A percentile compares a stretch with the other conserved stretches of the same genome.
phyloP scores from a whole-genome alignment of 2,329 filamentous ascomycete species.

The Cladosporium velox region DNA sequence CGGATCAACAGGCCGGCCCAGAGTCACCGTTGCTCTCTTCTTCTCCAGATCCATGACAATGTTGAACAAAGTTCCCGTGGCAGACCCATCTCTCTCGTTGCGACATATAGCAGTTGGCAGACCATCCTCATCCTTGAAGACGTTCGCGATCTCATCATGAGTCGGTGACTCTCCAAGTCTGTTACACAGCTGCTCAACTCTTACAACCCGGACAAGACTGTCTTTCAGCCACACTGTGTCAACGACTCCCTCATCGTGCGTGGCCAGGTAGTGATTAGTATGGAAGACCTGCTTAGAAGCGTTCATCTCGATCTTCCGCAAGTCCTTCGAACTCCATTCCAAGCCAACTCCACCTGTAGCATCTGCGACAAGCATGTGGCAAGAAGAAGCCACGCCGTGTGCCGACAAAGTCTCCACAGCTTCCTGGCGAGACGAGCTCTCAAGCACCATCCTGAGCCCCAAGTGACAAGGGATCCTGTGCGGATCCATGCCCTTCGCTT shows the following conservation, averaged over 20 bases:
- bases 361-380: conserved; percentile 59
- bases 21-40: conserved; percentile 33
- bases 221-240: conserved; percentile 49
- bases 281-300: conserved; percentile 42
- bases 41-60: conserved; percentile 42
- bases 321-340: conserved; percentile 48
- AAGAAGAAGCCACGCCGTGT: conserved; percentile 54
- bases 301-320: conserved; percentile 39
- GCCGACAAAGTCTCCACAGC: conserved; percentile 50
- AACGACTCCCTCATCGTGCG: conserved; percentile 40
- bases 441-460: conserved; percentile 58
- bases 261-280: conserved; percentile 46
- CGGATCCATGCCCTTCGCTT: conserved; percentile 56
- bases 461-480: conserved; percentile 62
- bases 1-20: conserved; percentile 38
- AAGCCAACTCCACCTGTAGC: conserved; percentile 48
- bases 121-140: conserved; percentile 48
- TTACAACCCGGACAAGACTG: conserved; percentile 30
- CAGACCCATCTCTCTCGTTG: conserved; percentile 27
- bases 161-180: conserved; percentile 41
- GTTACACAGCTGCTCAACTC: conserved; percentile 26
- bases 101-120: conserved; percentile 43
- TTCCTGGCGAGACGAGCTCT: conserved; percentile 50
- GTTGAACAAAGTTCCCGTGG: conserved; percentile 40
- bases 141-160: conserved; percentile 34